Evolutionary conservation across 768 basidiomycete genomes (phyloP).

Genomic region (Boletus rex-veris): DNA sequence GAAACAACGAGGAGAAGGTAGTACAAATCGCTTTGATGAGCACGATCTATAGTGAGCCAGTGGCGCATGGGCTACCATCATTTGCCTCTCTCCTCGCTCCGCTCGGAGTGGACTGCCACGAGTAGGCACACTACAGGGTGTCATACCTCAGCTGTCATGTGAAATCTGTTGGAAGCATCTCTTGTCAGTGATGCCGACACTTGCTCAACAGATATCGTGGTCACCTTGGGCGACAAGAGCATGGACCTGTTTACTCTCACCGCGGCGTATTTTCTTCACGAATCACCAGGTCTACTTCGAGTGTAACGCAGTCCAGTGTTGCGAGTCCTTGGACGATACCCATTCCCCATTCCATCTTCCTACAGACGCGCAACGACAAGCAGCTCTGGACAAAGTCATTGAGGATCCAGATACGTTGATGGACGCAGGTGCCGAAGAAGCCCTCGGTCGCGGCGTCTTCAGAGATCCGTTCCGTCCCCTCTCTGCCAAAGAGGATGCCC

Average conservation of each 20-base stretch:
- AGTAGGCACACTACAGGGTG: conserved; percentile 4
- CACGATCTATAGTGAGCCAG: conserved; percentile 16
- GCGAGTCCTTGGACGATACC: conserved; percentile 13
- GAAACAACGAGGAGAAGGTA: conserved; percentile 1
- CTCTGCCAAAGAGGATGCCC: background rate
- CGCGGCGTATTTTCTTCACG: conserved; percentile 17
- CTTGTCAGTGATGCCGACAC: conserved; percentile 9
- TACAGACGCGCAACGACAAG: background rate
- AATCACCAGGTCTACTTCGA: conserved; percentile 19
- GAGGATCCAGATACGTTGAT: background rate
- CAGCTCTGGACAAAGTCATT: background rate
- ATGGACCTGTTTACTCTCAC: conserved; percentile 20
- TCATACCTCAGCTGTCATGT: conserved; percentile 8
- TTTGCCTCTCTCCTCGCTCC: conserved; percentile 2
- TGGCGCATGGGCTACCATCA: conserved; percentile 12
- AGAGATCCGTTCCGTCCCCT: conserved; percentile 10
- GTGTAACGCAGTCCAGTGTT: conserved; percentile 11
- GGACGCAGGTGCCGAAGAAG: background rate
- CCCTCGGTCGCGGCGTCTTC: conserved; percentile 2
- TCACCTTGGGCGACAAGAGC: conserved; percentile 14
- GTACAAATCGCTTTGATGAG: conserved; percentile 15
- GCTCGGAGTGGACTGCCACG: conserved; percentile 13
- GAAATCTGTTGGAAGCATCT: background rate
- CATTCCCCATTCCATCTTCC: conserved; percentile 6
- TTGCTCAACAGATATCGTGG: conserved; percentile 1